Evolutionary conservation across 1,284 basidiomycete genomes (phyloP).

Genomic region (Spongispora temasekensis): DNA sequence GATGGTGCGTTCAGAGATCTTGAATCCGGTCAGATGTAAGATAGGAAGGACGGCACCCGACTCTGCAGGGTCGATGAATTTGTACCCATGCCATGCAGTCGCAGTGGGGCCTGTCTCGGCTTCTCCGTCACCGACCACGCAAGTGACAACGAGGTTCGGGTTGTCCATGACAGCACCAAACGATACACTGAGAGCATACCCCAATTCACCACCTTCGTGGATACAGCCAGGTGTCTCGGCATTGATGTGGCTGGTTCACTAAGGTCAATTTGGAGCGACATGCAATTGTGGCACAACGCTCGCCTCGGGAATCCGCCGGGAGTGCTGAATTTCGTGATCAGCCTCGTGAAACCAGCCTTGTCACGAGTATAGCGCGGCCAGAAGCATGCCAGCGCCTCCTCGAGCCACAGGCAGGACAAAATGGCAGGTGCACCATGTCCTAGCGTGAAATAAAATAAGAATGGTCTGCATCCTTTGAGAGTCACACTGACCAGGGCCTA

Average conservation of each 20-base stretch:
- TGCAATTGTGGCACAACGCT: constrained; percentile 3
- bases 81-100: constrained; percentile 82
- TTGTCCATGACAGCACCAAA: constrained; percentile 90
- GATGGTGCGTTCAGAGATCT: constrained; percentile 88
- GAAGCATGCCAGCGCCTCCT: constrained; percentile 75
- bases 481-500: constrained; percentile 64
- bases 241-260: constrained; percentile 60
- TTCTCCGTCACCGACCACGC: constrained; percentile 86
- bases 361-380: constrained; percentile 73
- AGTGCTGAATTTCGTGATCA: constrained; percentile 64
- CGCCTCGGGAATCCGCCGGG: constrained; percentile 70
- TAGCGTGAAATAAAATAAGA: constrained; percentile 11
- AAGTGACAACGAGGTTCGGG: constrained; percentile 78
- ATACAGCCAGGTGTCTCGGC: constrained; percentile 85
- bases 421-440: constrained; percentile 84
- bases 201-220: constrained; percentile 91
- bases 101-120: constrained; percentile 86
- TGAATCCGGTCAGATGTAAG: constrained; percentile 82
- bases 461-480: too few species aligned
- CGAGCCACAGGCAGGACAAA: constrained; percentile 79
- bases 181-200: constrained; percentile 81
- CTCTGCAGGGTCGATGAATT: constrained; percentile 90
- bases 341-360: constrained; percentile 60
- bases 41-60: constrained; percentile 88
- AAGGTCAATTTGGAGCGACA: constrained; percentile 3